Conservation (phyloP, 2,329 filamentous ascomycete genomes). For the Alternaria tenuissima region DNA sequence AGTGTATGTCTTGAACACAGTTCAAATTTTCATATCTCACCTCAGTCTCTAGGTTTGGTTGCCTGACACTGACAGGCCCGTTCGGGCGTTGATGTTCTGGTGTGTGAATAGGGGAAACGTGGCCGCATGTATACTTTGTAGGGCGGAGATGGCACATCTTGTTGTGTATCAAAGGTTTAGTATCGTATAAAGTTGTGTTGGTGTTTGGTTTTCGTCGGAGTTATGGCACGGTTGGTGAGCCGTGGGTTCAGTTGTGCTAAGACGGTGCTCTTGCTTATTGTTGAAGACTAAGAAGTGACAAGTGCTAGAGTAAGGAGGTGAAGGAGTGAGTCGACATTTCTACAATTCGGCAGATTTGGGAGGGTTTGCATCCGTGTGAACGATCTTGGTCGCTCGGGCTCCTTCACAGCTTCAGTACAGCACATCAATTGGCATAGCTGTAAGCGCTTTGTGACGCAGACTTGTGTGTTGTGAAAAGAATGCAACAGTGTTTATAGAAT, state of each 20-base stretch:
- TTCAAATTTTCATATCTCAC: neutral
- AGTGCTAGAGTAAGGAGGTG: neutral
- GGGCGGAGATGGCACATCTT: constrained; percentile 14
- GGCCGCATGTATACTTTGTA: constrained; percentile 19
- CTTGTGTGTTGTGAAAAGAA: neutral
- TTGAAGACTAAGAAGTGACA: neutral
- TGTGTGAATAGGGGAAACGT: constrained; percentile 14
- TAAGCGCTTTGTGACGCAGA: neutral
- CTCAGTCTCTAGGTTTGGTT: constrained; percentile 7
- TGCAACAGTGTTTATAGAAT: constrained; percentile 1
- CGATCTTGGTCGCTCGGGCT: neutral
- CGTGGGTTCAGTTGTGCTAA: neutral
- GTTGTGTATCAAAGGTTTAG: neutral
- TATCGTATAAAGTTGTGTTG: neutral
- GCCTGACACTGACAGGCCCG: neutral
- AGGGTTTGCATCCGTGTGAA: neutral
- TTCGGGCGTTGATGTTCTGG: constrained; percentile 1
- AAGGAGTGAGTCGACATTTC: neutral
- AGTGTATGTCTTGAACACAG: neutral
- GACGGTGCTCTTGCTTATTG: neutral
- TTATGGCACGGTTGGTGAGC: neutral
- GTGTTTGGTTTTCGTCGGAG: neutral
- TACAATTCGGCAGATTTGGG: too few relatives aligned
- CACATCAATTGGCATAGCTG: neutral
- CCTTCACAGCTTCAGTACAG: constrained; percentile 3